Evolutionary conservation across 179 eudicot species (phyloP).

Genomic region (Beta macrorhiza): DNA sequence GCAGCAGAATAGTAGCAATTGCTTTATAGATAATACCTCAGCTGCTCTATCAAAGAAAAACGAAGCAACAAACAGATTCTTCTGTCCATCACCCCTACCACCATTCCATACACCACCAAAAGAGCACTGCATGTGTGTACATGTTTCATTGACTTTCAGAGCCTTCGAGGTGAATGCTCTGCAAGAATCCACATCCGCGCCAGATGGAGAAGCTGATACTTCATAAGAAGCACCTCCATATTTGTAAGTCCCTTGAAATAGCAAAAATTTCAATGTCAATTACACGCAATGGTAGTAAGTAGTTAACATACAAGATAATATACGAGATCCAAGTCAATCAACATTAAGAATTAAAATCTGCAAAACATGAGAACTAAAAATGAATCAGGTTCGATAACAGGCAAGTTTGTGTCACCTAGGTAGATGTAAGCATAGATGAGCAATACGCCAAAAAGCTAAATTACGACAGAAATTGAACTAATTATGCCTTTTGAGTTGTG

Average conservation of each 20-base stretch:
- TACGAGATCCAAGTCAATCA: too few relatives aligned
- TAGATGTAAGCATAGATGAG: too few relatives aligned
- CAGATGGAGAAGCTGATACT: constrained; percentile 59
- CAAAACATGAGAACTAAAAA: too few relatives aligned
- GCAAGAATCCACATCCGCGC: constrained; percentile 61
- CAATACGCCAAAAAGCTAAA: too few relatives aligned
- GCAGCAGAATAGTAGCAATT: neutral
- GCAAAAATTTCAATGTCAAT: constrained; percentile 1
- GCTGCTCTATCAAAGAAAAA: constrained; percentile 98
- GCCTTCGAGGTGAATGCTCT: constrained; percentile 55
- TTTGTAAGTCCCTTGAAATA: constrained; percentile 55
- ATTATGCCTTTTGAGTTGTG: too few relatives aligned
- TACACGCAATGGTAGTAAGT: neutral
- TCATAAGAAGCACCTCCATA: constrained; percentile 61
- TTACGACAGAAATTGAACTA: too few relatives aligned
- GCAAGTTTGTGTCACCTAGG: too few relatives aligned
- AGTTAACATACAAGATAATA: neutral
- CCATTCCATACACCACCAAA: constrained; percentile 96
- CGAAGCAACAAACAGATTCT: constrained; percentile 86
- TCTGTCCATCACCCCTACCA: constrained; percentile 92
- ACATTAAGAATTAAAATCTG: too few relatives aligned
- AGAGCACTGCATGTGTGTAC: constrained; percentile 92
- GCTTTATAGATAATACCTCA: constrained; percentile 49
- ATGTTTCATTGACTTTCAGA: constrained; percentile 74
- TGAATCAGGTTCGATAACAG: too few relatives aligned